These are phyloP conservation scores for Filosporella fistucella DNA, from an alignment of 495 filamentous ascomycete genomes.

Conservation along the genomic window DNA sequence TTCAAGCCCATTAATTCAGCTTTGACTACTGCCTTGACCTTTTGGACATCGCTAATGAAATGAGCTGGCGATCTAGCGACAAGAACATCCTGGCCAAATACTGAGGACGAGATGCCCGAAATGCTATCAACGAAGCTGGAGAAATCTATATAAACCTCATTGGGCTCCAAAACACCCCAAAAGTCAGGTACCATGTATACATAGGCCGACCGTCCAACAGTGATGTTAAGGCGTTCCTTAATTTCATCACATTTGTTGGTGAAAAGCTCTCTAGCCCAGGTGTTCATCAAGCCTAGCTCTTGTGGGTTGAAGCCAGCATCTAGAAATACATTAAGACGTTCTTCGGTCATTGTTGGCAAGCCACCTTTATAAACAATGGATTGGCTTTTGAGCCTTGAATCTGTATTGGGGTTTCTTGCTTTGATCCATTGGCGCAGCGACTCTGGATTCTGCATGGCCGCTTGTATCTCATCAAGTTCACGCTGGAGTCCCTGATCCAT, in stretches of 20 bases:
- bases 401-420: constrained; percentile 22
- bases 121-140: constrained; percentile 61
- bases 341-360: constrained; percentile 45
- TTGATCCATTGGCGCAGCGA: constrained; percentile 55
- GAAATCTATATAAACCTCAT: constrained; percentile 78
- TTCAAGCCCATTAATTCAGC: constrained; percentile 68
- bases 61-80: constrained; percentile 84
- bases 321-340: constrained; percentile 44
- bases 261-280: constrained; percentile 35
- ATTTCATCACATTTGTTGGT: constrained; percentile 45
- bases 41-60: constrained; percentile 79
- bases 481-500: constrained; percentile 53
- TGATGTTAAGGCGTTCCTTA: constrained; percentile 63
- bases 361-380: constrained; percentile 38
- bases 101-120: constrained; percentile 36
- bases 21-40: constrained; percentile 52
- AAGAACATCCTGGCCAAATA: constrained; percentile 67
- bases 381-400: constrained; percentile 23
- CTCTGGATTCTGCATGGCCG: constrained; percentile 43
- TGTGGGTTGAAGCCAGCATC: constrained; percentile 63
- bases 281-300: constrained; percentile 52
- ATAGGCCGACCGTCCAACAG: constrained; percentile 69
- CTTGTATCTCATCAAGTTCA: constrained; percentile 56
- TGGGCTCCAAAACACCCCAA: constrained; percentile 59
- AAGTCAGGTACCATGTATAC: constrained; percentile 82